Conservation (phyloP, 169 alveolate species). For the Plasmodium berghei region DNA sequence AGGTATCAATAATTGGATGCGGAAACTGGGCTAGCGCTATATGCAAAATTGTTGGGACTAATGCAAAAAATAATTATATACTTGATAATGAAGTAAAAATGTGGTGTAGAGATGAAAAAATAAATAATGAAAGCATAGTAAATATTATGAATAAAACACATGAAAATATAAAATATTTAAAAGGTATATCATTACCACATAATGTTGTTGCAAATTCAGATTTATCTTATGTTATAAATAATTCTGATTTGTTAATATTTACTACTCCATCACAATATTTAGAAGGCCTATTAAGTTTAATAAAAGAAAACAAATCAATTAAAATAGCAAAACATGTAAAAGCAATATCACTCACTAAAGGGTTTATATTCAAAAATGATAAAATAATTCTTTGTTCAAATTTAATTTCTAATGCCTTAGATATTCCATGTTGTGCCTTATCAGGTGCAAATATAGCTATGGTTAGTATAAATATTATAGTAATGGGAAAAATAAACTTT, state of each 20-base stretch:
- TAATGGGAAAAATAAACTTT: background rate
- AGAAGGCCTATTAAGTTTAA: slow-evolving; percentile 34
- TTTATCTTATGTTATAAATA: slow-evolving; percentile 86
- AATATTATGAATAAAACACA: slow-evolving; percentile 91
- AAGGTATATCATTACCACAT: slow-evolving; percentile 89
- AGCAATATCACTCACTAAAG: slow-evolving; percentile 89
- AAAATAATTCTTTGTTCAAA: slow-evolving; percentile 84
- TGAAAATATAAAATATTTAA: slow-evolving; percentile 91
- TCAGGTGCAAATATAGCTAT: slow-evolving; percentile 94
- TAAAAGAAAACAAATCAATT: slow-evolving; percentile 40
- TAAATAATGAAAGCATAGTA: slow-evolving; percentile 87
- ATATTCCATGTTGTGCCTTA: slow-evolving; percentile 87
- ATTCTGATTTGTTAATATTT: slow-evolving; percentile 89
- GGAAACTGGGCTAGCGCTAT: slow-evolving; percentile 93
- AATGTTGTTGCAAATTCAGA: slow-evolving; percentile 91
- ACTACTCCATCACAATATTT: slow-evolving; percentile 93
- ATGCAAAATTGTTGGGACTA: slow-evolving; percentile 86
- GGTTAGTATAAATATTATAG: slow-evolving; percentile 22
- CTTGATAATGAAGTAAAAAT: slow-evolving; percentile 86
- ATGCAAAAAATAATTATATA: slow-evolving; percentile 76
- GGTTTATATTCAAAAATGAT: slow-evolving; percentile 83
- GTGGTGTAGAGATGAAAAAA: slow-evolving; percentile 91
- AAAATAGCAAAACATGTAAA: slow-evolving; percentile 77
- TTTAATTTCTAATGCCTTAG: slow-evolving; percentile 79
- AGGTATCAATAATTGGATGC: slow-evolving; percentile 90